Conservation (phyloP, 495 filamentous ascomycete genomes). For the Penicillium diatomitis region DNA sequence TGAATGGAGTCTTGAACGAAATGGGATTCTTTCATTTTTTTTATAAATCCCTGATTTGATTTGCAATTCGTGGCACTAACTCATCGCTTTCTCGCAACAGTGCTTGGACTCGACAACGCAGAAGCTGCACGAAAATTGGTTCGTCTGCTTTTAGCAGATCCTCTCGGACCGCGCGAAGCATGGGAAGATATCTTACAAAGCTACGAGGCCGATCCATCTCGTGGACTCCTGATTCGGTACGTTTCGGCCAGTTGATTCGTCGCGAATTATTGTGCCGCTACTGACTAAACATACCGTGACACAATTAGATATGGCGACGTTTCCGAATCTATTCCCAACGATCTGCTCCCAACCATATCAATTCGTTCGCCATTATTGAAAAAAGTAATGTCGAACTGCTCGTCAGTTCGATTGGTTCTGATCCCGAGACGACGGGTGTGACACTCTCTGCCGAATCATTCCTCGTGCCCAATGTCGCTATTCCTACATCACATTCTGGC, state of each 20-base stretch:
- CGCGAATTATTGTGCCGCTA: background rate
- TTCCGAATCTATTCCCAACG: constrained; percentile 30
- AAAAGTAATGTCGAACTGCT: constrained; percentile 69
- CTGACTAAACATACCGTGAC: background rate
- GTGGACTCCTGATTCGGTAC: constrained; percentile 51
- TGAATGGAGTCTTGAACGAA: background rate
- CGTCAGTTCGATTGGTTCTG: constrained; percentile 47
- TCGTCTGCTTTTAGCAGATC: constrained; percentile 66
- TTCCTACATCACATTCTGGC: constrained; percentile 50
- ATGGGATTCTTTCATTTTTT: background rate
- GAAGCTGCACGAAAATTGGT: constrained; percentile 51
- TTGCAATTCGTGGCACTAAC: background rate
- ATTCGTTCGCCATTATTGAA: constrained; percentile 63
- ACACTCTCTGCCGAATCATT: constrained; percentile 46
- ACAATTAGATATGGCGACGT: constrained; percentile 45
- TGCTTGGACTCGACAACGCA: constrained; percentile 43
- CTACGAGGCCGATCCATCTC: constrained; percentile 32
- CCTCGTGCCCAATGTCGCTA: constrained; percentile 65
- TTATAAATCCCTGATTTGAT: background rate
- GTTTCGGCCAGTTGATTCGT: background rate
- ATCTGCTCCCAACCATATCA: constrained; percentile 45
- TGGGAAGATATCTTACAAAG: constrained; percentile 65
- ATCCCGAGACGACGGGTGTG: constrained; percentile 28
- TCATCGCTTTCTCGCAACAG: constrained; percentile 13
- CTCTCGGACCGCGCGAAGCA: constrained; percentile 48